Conservation (phyloP, 2,329 filamentous ascomycete species). For the Alternaria arborescens region DNA sequence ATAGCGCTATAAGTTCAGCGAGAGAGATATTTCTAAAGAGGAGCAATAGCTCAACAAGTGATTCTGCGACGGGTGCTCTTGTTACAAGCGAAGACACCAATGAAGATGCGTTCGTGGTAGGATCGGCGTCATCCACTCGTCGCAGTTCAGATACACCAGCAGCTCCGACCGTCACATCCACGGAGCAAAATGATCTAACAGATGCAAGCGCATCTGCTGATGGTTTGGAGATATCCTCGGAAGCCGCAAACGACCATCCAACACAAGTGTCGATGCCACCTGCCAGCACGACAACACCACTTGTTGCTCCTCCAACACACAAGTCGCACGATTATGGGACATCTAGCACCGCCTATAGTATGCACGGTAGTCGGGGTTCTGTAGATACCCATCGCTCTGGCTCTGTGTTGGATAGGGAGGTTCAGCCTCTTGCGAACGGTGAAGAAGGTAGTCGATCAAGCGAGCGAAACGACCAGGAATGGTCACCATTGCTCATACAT, state of each 20-base stretch:
- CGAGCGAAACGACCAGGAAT: neutral
- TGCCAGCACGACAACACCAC: neutral
- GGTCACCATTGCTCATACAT: neutral
- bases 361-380: neutral
- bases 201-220: neutral
- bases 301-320: neutral
- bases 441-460: neutral
- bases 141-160: neutral
- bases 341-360: neutral
- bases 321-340: neutral
- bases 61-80: neutral
- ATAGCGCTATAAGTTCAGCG: neutral
- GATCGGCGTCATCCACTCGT: neutral
- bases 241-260: neutral
- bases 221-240: neutral
- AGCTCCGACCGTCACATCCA: neutral
- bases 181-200: neutral
- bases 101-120: neutral
- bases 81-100: neutral
- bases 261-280: neutral
- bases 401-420: too few species aligned
- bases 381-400: neutral
- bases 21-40: neutral
- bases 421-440: neutral
- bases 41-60: neutral